phyloP scores from a whole-genome alignment of 2,329 filamentous ascomycete genomes.

The Venturia asperata region DNA sequence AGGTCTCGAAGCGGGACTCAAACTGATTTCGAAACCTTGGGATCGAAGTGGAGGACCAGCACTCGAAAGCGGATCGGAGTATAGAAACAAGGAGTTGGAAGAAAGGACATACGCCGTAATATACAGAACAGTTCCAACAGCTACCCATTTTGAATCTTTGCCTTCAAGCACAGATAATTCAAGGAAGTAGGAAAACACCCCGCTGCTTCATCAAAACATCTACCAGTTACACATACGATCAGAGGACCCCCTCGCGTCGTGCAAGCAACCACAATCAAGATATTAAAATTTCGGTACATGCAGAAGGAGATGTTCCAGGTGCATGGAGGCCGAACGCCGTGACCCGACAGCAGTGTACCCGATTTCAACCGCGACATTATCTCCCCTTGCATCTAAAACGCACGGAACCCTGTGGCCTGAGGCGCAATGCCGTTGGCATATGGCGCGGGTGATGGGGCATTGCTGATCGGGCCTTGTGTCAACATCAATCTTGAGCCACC shows the following conservation, averaged over 20 bases:
- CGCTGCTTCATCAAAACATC: slow-evolving; percentile 12
- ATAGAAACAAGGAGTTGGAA: background rate
- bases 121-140: background rate
- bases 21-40: no score
- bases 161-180: background rate
- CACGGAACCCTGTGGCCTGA: slow-evolving; percentile 60
- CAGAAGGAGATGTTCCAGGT: background rate
- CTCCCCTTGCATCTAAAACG: slow-evolving; percentile 15
- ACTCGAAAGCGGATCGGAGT: background rate
- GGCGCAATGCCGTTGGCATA: slow-evolving; percentile 84
- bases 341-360: background rate
- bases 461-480: slow-evolving; percentile 67
- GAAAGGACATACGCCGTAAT: background rate
- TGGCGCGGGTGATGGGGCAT: slow-evolving; percentile 51
- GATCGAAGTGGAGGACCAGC: no score
- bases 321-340: background rate
- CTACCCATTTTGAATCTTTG: background rate
- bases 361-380: slow-evolving; percentile 5
- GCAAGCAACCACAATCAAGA: slow-evolving; percentile 2
- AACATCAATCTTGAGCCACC: slow-evolving; percentile 88
- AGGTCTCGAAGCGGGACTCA: no score
- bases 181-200: slow-evolving; percentile 5
- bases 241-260: background rate
- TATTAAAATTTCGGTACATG: background rate
- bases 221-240: slow-evolving; percentile 12